Conservation (phyloP, 2,329 filamentous ascomycete species). For the Epichloe typhina region DNA sequence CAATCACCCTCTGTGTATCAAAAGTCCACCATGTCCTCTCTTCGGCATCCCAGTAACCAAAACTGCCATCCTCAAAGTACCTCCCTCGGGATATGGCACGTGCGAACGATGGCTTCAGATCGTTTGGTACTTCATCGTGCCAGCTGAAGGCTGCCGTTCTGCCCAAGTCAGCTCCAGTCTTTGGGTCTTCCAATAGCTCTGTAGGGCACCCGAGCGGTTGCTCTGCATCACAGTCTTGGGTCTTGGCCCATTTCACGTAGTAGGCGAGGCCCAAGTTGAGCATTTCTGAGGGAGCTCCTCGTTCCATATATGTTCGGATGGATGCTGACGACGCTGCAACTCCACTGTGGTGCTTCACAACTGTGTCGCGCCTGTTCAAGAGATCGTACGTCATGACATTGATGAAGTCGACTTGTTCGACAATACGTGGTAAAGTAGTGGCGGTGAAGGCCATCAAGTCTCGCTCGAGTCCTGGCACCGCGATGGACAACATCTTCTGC, state of each 20-base stretch:
- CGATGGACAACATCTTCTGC: conserved; percentile 50
- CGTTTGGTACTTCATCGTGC: conserved; percentile 38
- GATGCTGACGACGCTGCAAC: conserved; percentile 39
- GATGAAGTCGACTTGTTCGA: conserved; percentile 47
- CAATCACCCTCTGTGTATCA: conserved; percentile 50
- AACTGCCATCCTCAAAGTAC: conserved; percentile 47
- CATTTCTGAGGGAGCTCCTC: conserved; percentile 36
- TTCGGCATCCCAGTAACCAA: conserved; percentile 52
- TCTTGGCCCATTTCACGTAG: conserved; percentile 52
- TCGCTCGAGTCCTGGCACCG: conserved; percentile 48
- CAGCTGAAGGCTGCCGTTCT: conserved; percentile 47
- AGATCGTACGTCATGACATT: conserved; percentile 60
- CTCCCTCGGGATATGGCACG: conserved; percentile 37
- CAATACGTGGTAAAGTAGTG: conserved; percentile 44
- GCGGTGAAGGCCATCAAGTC: conserved; percentile 57
- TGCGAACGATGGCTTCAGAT: conserved; percentile 43
- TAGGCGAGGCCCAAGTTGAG: conserved; percentile 54
- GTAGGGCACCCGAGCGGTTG: conserved; percentile 41
- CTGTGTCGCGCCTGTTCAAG: conserved; percentile 53
- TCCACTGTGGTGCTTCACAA: conserved; percentile 53
- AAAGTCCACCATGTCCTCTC: conserved; percentile 60
- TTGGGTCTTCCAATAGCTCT: conserved; percentile 41
- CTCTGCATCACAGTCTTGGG: conserved; percentile 26
- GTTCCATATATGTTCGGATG: conserved; percentile 45
- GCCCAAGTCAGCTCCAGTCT: conserved; percentile 43